phyloP scores from a whole-genome alignment of 257 asterid genomes.

The Scutellaria barbata region DNA sequence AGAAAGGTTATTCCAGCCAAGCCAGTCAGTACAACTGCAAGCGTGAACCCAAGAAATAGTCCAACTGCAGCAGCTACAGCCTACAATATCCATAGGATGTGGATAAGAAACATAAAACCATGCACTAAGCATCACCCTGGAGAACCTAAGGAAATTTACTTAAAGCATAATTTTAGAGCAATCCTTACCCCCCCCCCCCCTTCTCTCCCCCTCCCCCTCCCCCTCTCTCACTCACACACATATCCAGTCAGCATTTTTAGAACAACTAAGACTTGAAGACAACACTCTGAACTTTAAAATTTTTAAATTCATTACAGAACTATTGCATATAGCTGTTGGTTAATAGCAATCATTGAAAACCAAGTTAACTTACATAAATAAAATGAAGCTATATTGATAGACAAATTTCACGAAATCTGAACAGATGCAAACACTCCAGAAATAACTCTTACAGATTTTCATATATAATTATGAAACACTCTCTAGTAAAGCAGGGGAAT shows the following conservation, averaged over 20 bases:
- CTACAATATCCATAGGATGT: conserved; percentile 50
- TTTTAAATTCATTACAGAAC: conserved; percentile 22
- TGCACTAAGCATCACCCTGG: neutral
- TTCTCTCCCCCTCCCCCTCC: neutral
- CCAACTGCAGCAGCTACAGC: conserved; percentile 60
- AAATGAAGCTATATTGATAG: conserved; percentile 8
- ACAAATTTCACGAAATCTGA: conserved; percentile 4
- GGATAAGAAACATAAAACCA: conserved; percentile 26
- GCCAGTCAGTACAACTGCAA: conserved; percentile 55
- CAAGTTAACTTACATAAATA: neutral
- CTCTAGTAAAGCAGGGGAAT: conserved; percentile 10
- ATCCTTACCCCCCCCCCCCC: neutral
- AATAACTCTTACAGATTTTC: conserved; percentile 8
- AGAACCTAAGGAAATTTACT: conserved; percentile 2
- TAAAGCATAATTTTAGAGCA: neutral
- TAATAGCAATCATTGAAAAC: neutral
- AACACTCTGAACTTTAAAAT: neutral
- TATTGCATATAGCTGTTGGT: neutral
- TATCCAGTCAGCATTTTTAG: neutral
- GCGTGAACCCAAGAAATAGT: conserved; percentile 66
- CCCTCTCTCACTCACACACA: neutral
- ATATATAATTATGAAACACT: neutral
- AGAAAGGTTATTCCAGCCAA: conserved; percentile 53
- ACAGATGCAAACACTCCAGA: conserved; percentile 8
- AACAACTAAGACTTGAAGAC: neutral